Conservation (phyloP, 148 eudicot genomes). For the Nepenthes gracilis region DNA sequence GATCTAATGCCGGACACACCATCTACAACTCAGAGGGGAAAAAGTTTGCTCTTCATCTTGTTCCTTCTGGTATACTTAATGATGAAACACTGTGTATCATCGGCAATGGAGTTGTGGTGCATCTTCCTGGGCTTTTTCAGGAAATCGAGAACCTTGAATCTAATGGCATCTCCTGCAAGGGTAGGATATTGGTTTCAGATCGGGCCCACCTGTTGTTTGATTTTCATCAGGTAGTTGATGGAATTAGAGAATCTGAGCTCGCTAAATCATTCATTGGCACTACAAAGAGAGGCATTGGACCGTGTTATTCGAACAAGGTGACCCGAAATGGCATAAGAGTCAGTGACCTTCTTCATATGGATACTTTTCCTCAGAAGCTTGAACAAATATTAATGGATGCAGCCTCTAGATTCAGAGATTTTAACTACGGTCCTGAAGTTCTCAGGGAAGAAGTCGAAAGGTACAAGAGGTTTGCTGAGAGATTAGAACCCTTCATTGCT, state of each 20-base stretch:
- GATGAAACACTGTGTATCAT: slow-evolving; percentile 82
- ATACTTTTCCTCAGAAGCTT: slow-evolving; percentile 78
- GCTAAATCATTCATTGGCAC: slow-evolving; percentile 92
- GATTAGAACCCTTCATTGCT: slow-evolving; percentile 79
- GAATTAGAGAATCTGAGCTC: slow-evolving; percentile 85
- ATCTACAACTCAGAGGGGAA: slow-evolving; percentile 92
- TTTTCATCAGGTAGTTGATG: slow-evolving; percentile 79
- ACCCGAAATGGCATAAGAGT: slow-evolving; percentile 87
- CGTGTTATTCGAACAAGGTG: slow-evolving; percentile 77
- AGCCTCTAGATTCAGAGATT: slow-evolving; percentile 68
- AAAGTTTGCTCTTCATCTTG: slow-evolving; percentile 91
- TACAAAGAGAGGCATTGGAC: slow-evolving; percentile 94
- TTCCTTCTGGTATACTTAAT: slow-evolving; percentile 93
- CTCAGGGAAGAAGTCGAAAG: slow-evolving; percentile 73
- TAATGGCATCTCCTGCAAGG: slow-evolving; percentile 74
- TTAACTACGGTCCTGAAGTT: slow-evolving; percentile 49
- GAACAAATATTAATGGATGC: slow-evolving; percentile 76
- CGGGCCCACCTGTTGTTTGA: slow-evolving; percentile 93
- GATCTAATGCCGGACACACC: slow-evolving; percentile 97
- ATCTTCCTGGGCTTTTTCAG: slow-evolving; percentile 79
- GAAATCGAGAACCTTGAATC: slow-evolving; percentile 88
- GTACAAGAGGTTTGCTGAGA: slow-evolving; percentile 85
- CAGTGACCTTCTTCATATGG: slow-evolving; percentile 91
- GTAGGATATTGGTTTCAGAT: slow-evolving; percentile 85
- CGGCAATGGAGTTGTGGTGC: slow-evolving; percentile 95